Conservation (phyloP, 2,329 filamentous ascomycete species). For the Aphanoascus verrucosus region DNA sequence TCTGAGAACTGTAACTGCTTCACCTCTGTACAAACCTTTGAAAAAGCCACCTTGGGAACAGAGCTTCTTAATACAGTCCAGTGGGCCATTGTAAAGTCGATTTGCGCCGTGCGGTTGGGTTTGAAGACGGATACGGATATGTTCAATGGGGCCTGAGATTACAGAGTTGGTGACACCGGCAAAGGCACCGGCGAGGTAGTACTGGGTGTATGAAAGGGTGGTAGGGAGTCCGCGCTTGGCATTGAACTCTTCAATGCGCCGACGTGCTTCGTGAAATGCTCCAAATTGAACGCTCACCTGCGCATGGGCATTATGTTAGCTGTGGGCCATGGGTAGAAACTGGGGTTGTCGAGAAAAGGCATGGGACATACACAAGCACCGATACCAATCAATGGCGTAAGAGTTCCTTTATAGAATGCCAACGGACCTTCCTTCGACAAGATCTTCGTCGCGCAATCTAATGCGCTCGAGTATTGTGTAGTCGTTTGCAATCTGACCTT, state of each 20-base stretch:
- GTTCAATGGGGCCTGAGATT: slow-evolving; percentile 86
- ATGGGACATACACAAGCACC: slow-evolving; percentile 65
- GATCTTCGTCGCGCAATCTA: slow-evolving; percentile 72
- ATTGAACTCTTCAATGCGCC: slow-evolving; percentile 71
- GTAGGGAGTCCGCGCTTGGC: slow-evolving; percentile 31
- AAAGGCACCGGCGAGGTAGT: slow-evolving; percentile 83
- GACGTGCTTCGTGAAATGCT: slow-evolving; percentile 84
- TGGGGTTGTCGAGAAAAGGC: neutral
- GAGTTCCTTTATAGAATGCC: slow-evolving; percentile 96
- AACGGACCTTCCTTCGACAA: slow-evolving; percentile 75
- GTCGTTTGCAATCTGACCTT: slow-evolving; percentile 95
- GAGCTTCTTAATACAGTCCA: slow-evolving; percentile 85
- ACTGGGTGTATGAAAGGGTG: slow-evolving; percentile 67
- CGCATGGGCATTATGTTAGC: slow-evolving; percentile 4
- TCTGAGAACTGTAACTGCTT: slow-evolving; percentile 71
- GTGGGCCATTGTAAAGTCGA: slow-evolving; percentile 68
- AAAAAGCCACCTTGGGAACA: slow-evolving; percentile 56
- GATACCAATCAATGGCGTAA: slow-evolving; percentile 89
- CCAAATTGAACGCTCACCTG: slow-evolving; percentile 88
- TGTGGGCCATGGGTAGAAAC: neutral
- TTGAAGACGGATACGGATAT: slow-evolving; percentile 90
- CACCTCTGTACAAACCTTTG: slow-evolving; percentile 72
- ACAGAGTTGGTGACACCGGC: slow-evolving; percentile 83
- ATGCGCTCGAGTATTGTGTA: slow-evolving; percentile 65
- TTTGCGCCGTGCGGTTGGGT: slow-evolving; percentile 82